phyloP scores from a whole-genome alignment of 805 yeast species.

The Sugiyamaella americana region DNA sequence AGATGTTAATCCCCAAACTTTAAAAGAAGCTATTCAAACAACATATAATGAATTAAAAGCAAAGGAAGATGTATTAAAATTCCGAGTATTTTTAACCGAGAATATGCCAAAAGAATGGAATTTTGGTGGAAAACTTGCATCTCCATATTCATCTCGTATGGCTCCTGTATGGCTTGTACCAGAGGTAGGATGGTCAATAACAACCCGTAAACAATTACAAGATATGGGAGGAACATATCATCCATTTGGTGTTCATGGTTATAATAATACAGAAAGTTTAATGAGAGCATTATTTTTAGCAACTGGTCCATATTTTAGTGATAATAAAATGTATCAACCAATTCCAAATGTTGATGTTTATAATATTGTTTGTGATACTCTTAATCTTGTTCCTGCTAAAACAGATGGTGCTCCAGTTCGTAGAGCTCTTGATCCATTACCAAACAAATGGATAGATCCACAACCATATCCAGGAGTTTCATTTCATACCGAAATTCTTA shows the following conservation, averaged over 20 bases:
- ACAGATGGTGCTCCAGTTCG: conserved; percentile 48
- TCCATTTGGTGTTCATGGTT: conserved; percentile 84
- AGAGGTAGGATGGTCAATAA: conserved; percentile 68
- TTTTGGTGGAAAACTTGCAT: conserved; percentile 45
- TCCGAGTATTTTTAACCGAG: conserved; percentile 46
- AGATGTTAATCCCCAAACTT: not conserved
- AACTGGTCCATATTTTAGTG: conserved; percentile 68
- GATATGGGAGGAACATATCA: conserved; percentile 43
- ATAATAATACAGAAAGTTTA: conserved; percentile 64
- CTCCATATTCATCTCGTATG: conserved; percentile 48
- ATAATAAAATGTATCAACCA: conserved; percentile 45
- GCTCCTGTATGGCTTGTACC: conserved; percentile 89
- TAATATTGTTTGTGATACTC: conserved; percentile 63
- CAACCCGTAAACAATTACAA: conserved; percentile 54
- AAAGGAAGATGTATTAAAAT: conserved; percentile 27
- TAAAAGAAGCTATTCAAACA: conserved; percentile 32
- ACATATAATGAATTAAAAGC: conserved; percentile 32
- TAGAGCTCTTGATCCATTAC: conserved; percentile 21
- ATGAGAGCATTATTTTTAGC: conserved; percentile 83
- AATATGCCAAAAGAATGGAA: conserved; percentile 50
- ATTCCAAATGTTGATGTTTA: conserved; percentile 70
- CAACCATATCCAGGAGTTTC: conserved; percentile 31
- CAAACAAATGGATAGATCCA: conserved; percentile 25
- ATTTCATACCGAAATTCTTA: conserved; percentile 24
- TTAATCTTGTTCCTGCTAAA: conserved; percentile 45